A percentile compares a stretch with the other conserved stretches of the same genome.
Conservation (phyloP, 495 filamentous ascomycete genomes). For the Gamarada debralockiae region DNA sequence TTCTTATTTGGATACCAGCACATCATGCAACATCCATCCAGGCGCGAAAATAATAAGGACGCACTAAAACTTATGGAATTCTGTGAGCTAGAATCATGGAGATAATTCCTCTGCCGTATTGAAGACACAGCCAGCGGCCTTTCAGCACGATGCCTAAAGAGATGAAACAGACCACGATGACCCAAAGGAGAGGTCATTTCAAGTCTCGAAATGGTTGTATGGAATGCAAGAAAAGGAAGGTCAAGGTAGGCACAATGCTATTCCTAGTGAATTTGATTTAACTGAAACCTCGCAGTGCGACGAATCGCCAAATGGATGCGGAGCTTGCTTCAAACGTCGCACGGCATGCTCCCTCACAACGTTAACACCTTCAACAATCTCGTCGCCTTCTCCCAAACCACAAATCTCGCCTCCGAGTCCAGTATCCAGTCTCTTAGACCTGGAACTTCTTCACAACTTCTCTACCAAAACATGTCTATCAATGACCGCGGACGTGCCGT, state of each 20-base stretch:
- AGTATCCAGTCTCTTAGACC: not conserved
- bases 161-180: no score
- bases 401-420: not conserved
- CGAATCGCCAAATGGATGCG: not conserved
- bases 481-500: no score
- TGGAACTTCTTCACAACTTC: not conserved
- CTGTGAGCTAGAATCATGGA: no score
- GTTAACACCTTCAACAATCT: no score
- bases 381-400: not conserved
- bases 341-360: not conserved
- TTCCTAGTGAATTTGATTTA: not conserved
- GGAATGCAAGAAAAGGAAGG: constrained; percentile 1
- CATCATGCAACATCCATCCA: no score
- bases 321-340: not conserved
- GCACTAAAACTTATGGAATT: no score
- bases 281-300: not conserved
- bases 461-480: no score
- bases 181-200: not conserved
- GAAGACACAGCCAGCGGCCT: no score
- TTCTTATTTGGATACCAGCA: no score
- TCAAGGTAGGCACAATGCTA: not conserved
- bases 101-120: no score
- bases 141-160: no score
- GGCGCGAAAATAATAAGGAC: no score
- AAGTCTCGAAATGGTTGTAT: constrained; percentile 2